Evolutionary conservation across 2,329 filamentous ascomycete species (phyloP), one percentile per base, ranked within the genome.

Genomic region (Cadophora malorum): DNA sequence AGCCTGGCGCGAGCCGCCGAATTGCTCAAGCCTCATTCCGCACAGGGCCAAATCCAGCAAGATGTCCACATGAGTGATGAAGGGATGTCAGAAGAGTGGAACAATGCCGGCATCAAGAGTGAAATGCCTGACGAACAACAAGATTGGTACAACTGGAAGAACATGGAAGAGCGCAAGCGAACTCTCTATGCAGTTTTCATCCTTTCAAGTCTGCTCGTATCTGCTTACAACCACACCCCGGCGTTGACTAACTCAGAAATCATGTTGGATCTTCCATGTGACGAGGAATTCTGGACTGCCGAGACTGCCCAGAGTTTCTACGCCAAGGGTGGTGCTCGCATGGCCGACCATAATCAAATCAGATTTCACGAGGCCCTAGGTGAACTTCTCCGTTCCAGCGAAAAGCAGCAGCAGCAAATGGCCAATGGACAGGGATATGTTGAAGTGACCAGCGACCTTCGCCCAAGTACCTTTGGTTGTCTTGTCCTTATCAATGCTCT

Each of bases 221-320:
- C 93, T 3, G 93, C 94, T 2, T 97, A 97, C 81, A 97, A 97
- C 78, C 93, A 97, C 78, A 88, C 92, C 0, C 96, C 95, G 7
- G 91, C 93, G 0, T 85, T 99, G 74, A 94, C 95, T 55, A 98
- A 98, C 78, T 97, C 95, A 0, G 95, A 99, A 78, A 94, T 98
- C 63, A 85, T 90, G 64, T 85, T 97, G 31, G 92, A 97, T 75
- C 83, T 98, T 21, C 96, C 96, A 2, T 97, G 94, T 73, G 94
- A 97, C 76, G 96, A 99, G 79, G 91, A 96, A 67, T 88, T 97
- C 60, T 98, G 94, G 85, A 86, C 90, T 7, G 94, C 93, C 0
- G 91, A 96, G 71, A 93, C 87, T 47, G 89, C 92, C n/a, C 86
- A 90, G n/a, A 87, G 87, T 9, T 99, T 97, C 85, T 87, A 89